These are phyloP conservation scores for Schizothecium vesticola DNA, from an alignment of 495 filamentous ascomycete genomes.

Conservation along the genomic window DNA sequence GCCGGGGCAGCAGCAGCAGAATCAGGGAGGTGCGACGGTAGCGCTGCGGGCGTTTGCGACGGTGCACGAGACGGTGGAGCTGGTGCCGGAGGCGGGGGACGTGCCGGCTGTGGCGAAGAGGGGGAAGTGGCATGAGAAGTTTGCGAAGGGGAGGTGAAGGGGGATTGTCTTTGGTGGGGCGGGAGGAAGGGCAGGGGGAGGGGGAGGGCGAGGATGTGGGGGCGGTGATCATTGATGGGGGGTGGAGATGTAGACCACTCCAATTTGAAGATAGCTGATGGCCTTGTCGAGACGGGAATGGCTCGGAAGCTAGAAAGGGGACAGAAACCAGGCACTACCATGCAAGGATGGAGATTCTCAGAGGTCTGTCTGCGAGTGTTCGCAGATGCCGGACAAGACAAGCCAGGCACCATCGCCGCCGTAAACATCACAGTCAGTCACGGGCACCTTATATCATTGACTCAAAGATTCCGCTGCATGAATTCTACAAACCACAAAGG, in stretches of 20 bases:
- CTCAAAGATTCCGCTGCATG: background rate
- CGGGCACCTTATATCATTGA: background rate
- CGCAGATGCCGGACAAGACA: background rate
- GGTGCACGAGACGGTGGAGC: slow-evolving; percentile 68
- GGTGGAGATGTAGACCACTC: too few species aligned
- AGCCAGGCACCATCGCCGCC: background rate
- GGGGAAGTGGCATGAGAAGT: slow-evolving; percentile 88
- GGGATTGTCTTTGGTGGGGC: slow-evolving; percentile 7
- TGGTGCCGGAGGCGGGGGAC: slow-evolving; percentile 36
- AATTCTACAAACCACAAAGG: background rate
- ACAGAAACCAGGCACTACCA: background rate
- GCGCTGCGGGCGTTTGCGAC: slow-evolving; percentile 61
- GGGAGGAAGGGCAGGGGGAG: background rate
- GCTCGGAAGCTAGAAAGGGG: too few species aligned
- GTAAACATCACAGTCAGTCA: background rate
- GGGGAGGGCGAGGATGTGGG: too few species aligned
- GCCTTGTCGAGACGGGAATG: background rate
- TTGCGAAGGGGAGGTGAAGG: slow-evolving; percentile 50
- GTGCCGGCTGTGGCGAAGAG: slow-evolving; percentile 42
- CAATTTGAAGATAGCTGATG: too few species aligned
- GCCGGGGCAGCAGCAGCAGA: background rate
- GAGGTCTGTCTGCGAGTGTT: background rate
- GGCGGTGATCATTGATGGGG: too few species aligned
- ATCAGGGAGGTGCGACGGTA: slow-evolving; percentile 15
- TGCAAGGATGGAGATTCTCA: background rate